phyloP scores from a whole-genome alignment of 1,139 yeast species.

The Pichia norvegensis region DNA sequence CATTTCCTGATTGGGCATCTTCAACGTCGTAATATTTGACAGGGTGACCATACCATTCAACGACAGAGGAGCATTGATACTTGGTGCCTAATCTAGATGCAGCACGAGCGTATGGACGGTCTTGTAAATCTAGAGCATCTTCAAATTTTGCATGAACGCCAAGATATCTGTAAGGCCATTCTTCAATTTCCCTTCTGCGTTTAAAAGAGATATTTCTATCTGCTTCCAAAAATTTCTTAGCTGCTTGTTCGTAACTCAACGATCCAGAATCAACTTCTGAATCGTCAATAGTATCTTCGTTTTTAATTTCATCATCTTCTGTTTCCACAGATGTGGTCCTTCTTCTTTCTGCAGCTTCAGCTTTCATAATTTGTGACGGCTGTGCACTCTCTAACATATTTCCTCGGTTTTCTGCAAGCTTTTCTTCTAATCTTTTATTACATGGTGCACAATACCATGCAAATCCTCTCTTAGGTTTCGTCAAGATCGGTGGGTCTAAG shows the following conservation, averaged over 20 bases:
- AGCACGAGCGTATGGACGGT: slow-evolving; percentile 76
- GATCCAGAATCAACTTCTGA: slow-evolving; percentile 9
- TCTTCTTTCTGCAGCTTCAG: slow-evolving; percentile 7
- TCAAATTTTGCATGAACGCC: slow-evolving; percentile 73
- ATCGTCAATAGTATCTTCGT: background rate
- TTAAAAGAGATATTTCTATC: slow-evolving; percentile 38
- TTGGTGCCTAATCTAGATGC: slow-evolving; percentile 70
- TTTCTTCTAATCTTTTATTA: slow-evolving; percentile 42
- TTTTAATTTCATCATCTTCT: slow-evolving; percentile 3
- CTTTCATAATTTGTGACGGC: slow-evolving; percentile 23
- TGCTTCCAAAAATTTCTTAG: slow-evolving; percentile 41
- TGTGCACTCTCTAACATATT: slow-evolving; percentile 27
- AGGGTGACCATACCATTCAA: slow-evolving; percentile 61
- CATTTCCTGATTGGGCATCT: slow-evolving; percentile 8
- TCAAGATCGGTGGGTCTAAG: slow-evolving; percentile 73
- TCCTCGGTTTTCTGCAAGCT: slow-evolving; percentile 32
- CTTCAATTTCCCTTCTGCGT: slow-evolving; percentile 48
- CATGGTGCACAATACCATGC: slow-evolving; percentile 92
- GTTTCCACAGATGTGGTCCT: slow-evolving; percentile 7
- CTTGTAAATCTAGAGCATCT: slow-evolving; percentile 74
- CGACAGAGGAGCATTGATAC: slow-evolving; percentile 61
- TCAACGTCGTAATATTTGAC: slow-evolving; percentile 56
- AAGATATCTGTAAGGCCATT: slow-evolving; percentile 76
- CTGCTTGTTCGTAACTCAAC: slow-evolving; percentile 49
- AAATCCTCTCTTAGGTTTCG: slow-evolving; percentile 81